Evolutionary conservation across 192 early-diverging fungal species (phyloP).

Genomic region (Radiomyces spectabilis): DNA sequence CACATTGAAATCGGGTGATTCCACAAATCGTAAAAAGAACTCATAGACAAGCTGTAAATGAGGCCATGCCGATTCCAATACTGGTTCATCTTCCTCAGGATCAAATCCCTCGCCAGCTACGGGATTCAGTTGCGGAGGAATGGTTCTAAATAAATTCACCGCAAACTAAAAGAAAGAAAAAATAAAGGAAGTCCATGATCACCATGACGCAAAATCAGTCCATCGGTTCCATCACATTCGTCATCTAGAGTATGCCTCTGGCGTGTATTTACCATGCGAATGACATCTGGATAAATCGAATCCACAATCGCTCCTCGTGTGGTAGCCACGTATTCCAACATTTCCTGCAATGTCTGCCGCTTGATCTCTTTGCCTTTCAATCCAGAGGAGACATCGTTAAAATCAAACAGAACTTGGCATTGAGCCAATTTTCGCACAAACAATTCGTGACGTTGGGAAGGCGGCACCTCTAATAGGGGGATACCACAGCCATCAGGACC

Average conservation of each 20-base stretch:
- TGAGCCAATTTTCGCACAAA: slow-evolving; percentile 88
- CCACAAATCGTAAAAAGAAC: slow-evolving; percentile 96
- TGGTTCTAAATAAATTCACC: slow-evolving; percentile 91
- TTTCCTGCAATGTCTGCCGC: slow-evolving; percentile 80
- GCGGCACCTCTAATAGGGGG: slow-evolving; percentile 57
- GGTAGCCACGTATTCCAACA: slow-evolving; percentile 89
- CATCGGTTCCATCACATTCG: not conserved
- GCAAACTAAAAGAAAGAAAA: slow-evolving; percentile 77
- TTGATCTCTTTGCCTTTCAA: slow-evolving; percentile 96
- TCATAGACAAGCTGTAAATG: slow-evolving; percentile 98
- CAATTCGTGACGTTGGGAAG: slow-evolving; percentile 78
- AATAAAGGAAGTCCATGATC: too few relatives aligned
- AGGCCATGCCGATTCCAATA: slow-evolving; percentile 95
- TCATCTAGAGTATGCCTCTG: too few relatives aligned
- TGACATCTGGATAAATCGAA: slow-evolving; percentile 84
- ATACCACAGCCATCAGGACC: not conserved
- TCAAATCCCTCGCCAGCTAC: slow-evolving; percentile 96
- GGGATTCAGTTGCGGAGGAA: slow-evolving; percentile 93
- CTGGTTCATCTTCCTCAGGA: slow-evolving; percentile 99
- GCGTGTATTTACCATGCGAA: slow-evolving; percentile 86
- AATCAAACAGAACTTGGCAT: slow-evolving; percentile 93
- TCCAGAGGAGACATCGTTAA: slow-evolving; percentile 83
- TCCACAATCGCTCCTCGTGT: slow-evolving; percentile 86
- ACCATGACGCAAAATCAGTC: not conserved
- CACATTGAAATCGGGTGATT: slow-evolving; percentile 96